These are phyloP conservation scores for Nymphaea thermarum DNA, from an alignment of 164 flowering plant species.

Conservation along the genomic window DNA sequence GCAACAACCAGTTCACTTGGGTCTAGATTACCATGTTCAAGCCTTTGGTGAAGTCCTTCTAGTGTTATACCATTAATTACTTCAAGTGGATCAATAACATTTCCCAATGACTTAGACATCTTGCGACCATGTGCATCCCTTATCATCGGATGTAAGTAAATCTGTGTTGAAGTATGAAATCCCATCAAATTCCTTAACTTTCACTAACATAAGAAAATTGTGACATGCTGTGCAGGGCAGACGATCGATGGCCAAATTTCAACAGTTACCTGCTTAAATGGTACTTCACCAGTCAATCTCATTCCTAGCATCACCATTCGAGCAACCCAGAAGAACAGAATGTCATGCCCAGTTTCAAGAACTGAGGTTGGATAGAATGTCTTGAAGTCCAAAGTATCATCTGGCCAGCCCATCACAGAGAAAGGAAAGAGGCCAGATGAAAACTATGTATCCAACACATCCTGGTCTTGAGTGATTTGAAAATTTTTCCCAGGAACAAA, in stretches of 20 bases:
- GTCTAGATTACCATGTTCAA: slow-evolving; percentile 86
- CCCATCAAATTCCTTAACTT: neutral
- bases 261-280: slow-evolving; percentile 63
- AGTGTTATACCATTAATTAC: slow-evolving; percentile 81
- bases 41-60: slow-evolving; percentile 73
- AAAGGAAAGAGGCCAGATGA: slow-evolving; percentile 94
- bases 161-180: slow-evolving; percentile 27
- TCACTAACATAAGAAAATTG: neutral
- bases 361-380: slow-evolving; percentile 88
- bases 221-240: neutral
- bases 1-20: slow-evolving; percentile 44
- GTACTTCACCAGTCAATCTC: slow-evolving; percentile 87
- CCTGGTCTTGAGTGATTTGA: slow-evolving; percentile 78
- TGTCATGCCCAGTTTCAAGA: slow-evolving; percentile 97
- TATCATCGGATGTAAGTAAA: slow-evolving; percentile 93
- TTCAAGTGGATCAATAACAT: slow-evolving; percentile 94
- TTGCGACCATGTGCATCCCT: slow-evolving; percentile 99
- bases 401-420: slow-evolving; percentile 96
- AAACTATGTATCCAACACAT: slow-evolving; percentile 92
- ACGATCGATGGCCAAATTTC: neutral
- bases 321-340: slow-evolving; percentile 97
- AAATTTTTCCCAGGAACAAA: slow-evolving; percentile 55
- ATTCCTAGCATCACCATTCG: slow-evolving; percentile 72
- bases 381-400: slow-evolving; percentile 63
- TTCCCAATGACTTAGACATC: slow-evolving; percentile 98